Evolutionary conservation across 164 flowering plant species (phyloP).

Genomic region (Tetracentron sinense): DNA sequence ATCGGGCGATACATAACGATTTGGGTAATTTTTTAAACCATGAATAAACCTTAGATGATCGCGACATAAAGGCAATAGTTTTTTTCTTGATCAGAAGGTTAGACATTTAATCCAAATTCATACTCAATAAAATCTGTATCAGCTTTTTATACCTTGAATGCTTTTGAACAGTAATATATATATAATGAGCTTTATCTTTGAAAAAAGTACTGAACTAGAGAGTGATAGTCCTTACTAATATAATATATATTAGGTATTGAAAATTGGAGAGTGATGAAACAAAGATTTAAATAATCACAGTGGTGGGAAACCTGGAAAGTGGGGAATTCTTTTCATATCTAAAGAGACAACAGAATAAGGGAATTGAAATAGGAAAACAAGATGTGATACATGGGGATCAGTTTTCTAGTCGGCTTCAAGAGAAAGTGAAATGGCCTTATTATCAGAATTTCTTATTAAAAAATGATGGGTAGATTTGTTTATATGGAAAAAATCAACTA

Average conservation of each 20-base stretch:
- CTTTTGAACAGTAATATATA: too few species aligned
- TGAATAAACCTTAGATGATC: too few species aligned
- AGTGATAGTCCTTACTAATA: slow-evolving; percentile 14
- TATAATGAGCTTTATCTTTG: too few species aligned
- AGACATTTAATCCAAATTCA: too few species aligned
- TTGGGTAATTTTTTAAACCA: too few species aligned
- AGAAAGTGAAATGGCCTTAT: neutral
- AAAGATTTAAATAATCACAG: neutral
- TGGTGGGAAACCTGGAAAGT: slow-evolving; percentile 17
- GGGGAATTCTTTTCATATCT: slow-evolving; percentile 5
- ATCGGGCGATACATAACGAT: too few species aligned
- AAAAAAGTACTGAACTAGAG: too few species aligned
- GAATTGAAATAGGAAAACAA: slow-evolving; percentile 10
- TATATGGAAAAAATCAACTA: slow-evolving; percentile 12
- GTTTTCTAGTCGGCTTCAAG: slow-evolving; percentile 18
- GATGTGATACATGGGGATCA: slow-evolving; percentile 29
- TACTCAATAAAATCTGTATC: too few species aligned
- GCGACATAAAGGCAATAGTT: too few species aligned
- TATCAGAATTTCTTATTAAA: slow-evolving; percentile 16
- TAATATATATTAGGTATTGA: neutral
- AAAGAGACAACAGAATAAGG: slow-evolving; percentile 15
- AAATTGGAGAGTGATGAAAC: too few species aligned
- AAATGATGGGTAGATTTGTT: slow-evolving; percentile 31
- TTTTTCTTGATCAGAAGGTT: too few species aligned
- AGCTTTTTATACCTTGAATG: too few species aligned